phyloP scores from a whole-genome alignment of 2,329 filamentous ascomycete species.

The Colletotrichum sp. region DNA sequence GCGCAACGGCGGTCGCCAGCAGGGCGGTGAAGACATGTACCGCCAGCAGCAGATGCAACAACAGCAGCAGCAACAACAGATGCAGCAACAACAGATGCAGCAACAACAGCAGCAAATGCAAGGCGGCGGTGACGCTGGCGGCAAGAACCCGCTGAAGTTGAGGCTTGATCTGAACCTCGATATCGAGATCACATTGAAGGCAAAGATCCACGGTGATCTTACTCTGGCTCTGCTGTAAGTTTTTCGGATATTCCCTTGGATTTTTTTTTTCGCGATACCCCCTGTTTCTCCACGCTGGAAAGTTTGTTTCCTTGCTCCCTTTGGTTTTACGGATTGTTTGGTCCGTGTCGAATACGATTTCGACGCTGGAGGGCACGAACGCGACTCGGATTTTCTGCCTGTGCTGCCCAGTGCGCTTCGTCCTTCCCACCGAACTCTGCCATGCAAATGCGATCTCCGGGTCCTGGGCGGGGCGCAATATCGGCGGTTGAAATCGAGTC shows the following conservation, averaged over 20 bases:
- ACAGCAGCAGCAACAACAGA: conserved; percentile 24
- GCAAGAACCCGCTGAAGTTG: conserved; percentile 26
- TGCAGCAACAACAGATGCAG: conserved; percentile 27
- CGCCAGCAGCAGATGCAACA: conserved; percentile 25
- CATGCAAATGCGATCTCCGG: background rate
- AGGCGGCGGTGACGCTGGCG: conserved; percentile 24
- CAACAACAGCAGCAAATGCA: conserved; percentile 21
- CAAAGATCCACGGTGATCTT: conserved; percentile 78
- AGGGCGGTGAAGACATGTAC: conserved; percentile 14
- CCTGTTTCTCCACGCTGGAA: background rate
- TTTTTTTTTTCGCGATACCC: background rate
- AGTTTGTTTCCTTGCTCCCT: background rate
- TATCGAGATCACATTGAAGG: conserved; percentile 80
- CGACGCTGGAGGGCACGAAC: background rate
- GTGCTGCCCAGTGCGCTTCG: background rate
- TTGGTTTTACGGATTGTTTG: background rate
- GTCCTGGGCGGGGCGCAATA: background rate
- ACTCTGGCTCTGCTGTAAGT: conserved; percentile 73
- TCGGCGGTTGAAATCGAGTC: background rate
- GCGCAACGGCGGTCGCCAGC: background rate
- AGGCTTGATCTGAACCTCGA: conserved; percentile 70
- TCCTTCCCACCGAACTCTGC: background rate
- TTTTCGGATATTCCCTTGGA: background rate
- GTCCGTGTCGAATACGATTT: background rate
- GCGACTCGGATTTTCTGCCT: background rate